Percentiles rank a stretch among this genome's conserved stretches.
These are phyloP conservation scores for Aquilaria malaccensis DNA, from an alignment of 345 rosid genomes.

Conservation along the genomic window DNA sequence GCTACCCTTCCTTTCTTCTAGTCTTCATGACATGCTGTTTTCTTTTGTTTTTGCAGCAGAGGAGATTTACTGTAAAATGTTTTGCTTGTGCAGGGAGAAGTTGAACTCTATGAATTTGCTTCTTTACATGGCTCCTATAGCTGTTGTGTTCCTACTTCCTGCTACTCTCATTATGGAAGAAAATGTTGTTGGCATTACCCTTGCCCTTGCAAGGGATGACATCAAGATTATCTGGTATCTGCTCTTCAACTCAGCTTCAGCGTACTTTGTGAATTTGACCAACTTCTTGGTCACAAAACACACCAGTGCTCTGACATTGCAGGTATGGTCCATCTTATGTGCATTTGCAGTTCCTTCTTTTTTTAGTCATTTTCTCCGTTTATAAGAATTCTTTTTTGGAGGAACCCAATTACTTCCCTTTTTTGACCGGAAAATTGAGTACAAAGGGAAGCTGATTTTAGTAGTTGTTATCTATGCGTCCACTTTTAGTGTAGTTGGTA, in stretches of 20 bases:
- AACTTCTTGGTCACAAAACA: conserved; percentile 99
- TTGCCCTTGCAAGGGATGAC: conserved; percentile 95
- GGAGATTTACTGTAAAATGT: conserved; percentile 13
- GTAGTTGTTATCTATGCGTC: too few relatives aligned
- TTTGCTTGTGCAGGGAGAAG: conserved; percentile 60
- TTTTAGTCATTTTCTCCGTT: too few relatives aligned
- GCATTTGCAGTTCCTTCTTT: not conserved
- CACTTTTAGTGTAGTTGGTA: too few relatives aligned
- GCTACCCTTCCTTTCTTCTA: not conserved
- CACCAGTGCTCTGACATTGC: conserved; percentile 94
- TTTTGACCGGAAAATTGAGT: too few relatives aligned
- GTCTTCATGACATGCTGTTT: not conserved
- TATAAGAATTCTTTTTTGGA: too few relatives aligned
- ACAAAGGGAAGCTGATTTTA: too few relatives aligned
- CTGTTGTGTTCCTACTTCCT: conserved; percentile 86
- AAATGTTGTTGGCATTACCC: conserved; percentile 88
- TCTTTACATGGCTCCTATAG: conserved; percentile 97
- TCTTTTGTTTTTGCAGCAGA: not conserved
- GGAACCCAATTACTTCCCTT: too few relatives aligned
- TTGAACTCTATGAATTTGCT: conserved; percentile 97
- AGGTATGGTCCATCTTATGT: conserved; percentile 42
- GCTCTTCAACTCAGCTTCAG: conserved; percentile 87
- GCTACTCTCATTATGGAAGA: conserved; percentile 94
- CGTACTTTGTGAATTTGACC: conserved; percentile 94
- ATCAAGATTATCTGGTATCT: conserved; percentile 86